Base-by-base conservation (phyloP, 129 eudicot genomes). In the Glebionis coronaria region DNA sequence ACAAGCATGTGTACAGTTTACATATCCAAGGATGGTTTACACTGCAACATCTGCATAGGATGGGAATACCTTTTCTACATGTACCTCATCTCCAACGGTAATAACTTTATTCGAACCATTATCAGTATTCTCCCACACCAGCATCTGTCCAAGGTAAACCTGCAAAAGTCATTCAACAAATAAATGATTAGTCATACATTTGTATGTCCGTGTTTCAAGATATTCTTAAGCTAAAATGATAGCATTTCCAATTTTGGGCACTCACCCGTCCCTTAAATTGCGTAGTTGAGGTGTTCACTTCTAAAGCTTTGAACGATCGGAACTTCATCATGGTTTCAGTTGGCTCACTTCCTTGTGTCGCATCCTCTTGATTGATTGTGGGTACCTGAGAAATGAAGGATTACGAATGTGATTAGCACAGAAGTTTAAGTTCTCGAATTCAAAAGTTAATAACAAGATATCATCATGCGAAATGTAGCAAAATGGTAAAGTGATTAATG, bases 331-430 rank as follows among this genome's bases (percentile, higher is more conserved):
- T 75, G 68, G 84, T 81, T 67, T 61, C 77, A 1, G 84, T 81
- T 31, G 84, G 91, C 72, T 88, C 95, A 29, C 82, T 45, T 57
- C 79, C 80, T 35, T 53, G 61, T 15, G 79, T 70, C 16, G 73
- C 84, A 40, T 85, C 87, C 76, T 88, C 88, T 69, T 88, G 95
- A 78, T 84, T 75, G 15, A 84, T 72, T 11, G 85, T 80, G 9
- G 96, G 92, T 50, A 88, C 83, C 96, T 85, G 40, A 38, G 44
- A 73, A 44, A n/a, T 23, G 35, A n/a, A 44, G 31, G 23, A 64
- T 67, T 14, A 13, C 38, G 10, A 70, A 45, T 27, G 20, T 47
- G 0, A 69, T 25, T 21, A 52, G 45, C 46, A 65, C 53, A 8
- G 1, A 42, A 61, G 13, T 35, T 45, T 25, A 18, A 72, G 3